A percentile compares a stretch with the other conserved stretches of the same genome.
Evolutionary conservation across 2,329 filamentous ascomycete species (phyloP).

Genomic region (Penicillium brevicompactum): DNA sequence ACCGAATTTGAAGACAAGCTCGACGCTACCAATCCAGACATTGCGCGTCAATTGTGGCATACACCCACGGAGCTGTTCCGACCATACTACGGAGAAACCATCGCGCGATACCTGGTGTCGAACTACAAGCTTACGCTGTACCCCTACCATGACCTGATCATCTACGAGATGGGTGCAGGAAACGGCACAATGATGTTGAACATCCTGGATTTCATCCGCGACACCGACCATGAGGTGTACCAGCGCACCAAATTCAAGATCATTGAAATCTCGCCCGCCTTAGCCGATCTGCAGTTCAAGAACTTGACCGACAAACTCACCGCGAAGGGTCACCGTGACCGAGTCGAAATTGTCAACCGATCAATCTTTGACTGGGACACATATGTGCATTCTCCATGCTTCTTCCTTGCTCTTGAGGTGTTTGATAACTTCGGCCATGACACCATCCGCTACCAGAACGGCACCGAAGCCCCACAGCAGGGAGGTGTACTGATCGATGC

Average conservation of each 20-base stretch:
- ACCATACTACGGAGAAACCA: constrained; percentile 94
- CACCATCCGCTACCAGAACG: constrained; percentile 82
- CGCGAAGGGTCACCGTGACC: constrained; percentile 74
- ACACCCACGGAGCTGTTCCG: constrained; percentile 96
- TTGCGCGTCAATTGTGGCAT: constrained; percentile 92
- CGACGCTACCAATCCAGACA: constrained; percentile 70
- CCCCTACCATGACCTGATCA: constrained; percentile 93
- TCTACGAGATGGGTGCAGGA: constrained; percentile 98
- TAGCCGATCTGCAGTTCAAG: constrained; percentile 75
- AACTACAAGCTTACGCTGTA: constrained; percentile 95
- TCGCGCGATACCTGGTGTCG: constrained; percentile 91
- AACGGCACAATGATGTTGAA: constrained; percentile 98
- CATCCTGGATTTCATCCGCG: constrained; percentile 93
- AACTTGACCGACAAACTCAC: constrained; percentile 69
- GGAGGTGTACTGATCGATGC: constrained; percentile 83
- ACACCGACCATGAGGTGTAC: constrained; percentile 87
- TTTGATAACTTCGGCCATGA: constrained; percentile 99
- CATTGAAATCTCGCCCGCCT: constrained; percentile 86
- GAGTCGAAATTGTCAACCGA: constrained; percentile 91
- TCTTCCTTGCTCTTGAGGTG: constrained; percentile 96
- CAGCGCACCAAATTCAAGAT: constrained; percentile 90
- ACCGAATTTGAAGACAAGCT: constrained; percentile 86
- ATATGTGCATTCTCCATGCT: constrained; percentile 89
- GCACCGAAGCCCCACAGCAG: constrained; percentile 81
- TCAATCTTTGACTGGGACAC: constrained; percentile 93